Base-by-base conservation (phyloP, 192 early-diverging fungal genomes). In the Coemansia sp. region DNA sequence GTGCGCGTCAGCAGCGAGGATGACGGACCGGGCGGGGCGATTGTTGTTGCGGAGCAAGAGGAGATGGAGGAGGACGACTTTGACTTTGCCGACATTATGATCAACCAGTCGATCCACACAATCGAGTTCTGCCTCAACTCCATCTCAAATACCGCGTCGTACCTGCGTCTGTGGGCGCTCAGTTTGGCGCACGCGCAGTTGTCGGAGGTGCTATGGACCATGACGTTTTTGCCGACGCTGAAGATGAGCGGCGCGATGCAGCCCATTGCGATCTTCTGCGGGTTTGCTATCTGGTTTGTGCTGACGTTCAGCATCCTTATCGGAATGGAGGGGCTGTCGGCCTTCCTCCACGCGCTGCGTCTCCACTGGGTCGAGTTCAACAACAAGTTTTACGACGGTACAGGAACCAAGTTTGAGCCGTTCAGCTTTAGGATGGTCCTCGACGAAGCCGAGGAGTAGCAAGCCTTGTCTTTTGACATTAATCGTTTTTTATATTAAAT, bases 301-400 rank as follows among this genome's bases (percentile, higher is more conserved):
- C 70, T 93, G 63, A 98, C 96, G 5, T 75, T 94, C 59, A 54
- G 69, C 68, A 92, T 92, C 60, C 83, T 95, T 62, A 70, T 95
- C 41, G 73, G 87, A 29, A 95, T 95, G 92, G 93, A 95, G 84
- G 92, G 90, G 3, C 81, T 95, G 34, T 90, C 91, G 52, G 92
- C 91, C 4, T 95, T 92, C 72, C 75, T 96, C 63, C 91, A 93
- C 71, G 93, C 93, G 8, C 86, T 96, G 43, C 92, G 95, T 90
- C 81, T 96, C 59, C 93, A 95, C 83, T 95, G 93, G 92, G 95
- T 99, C 45, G 97, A 99, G 85, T 99, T 99, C 67, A 90, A 98
- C 76, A 90, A 88, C 85, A 99, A 99, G 84, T 98, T 98, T 69
- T 99, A 99, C 79, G 85, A 88, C 52, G 95, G 92, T 32, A 85